phyloP scores from a whole-genome alignment of 495 filamentous ascomycete species.

The Penicillium herquei region DNA sequence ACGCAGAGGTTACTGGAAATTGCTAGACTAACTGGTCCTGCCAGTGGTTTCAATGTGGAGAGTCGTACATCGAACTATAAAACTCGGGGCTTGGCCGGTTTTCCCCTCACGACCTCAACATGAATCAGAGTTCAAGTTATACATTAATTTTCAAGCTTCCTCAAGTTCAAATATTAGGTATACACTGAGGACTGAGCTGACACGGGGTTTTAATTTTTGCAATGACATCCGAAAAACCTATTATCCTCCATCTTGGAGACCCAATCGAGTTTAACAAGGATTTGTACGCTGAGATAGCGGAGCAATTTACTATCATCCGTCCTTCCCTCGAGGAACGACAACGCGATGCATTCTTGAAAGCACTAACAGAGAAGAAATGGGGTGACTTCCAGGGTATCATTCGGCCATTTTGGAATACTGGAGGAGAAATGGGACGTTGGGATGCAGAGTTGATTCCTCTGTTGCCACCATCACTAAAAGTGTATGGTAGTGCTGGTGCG shows the following conservation, averaged over 20 bases:
- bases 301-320: constrained; percentile 4
- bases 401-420: constrained; percentile 12
- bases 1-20: no score
- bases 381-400: constrained; percentile 10
- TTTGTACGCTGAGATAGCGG: constrained; percentile 5
- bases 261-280: constrained; percentile 12
- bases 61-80: no score
- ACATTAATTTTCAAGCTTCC: no score
- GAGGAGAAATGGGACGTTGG: constrained; percentile 15
- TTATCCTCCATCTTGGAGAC: constrained; percentile 13
- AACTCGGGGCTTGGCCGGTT: no score
- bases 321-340: constrained; percentile 9
- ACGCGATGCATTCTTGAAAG: constrained; percentile 2
- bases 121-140: no score
- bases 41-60: no score
- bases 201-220: no score
- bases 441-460: constrained; percentile 14
- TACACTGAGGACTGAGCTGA: no score
- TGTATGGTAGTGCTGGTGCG: constrained; percentile 13
- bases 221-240: constrained; percentile 9
- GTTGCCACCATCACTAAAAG: constrained; percentile 7
- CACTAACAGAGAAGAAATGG: constrained; percentile 15
- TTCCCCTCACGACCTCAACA: no score
- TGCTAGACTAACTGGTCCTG: no score
- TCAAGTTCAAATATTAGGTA: no score